These are phyloP conservation scores for Lactarius quietus DNA, from an alignment of 768 basidiomycete species.

Conservation along the genomic window DNA sequence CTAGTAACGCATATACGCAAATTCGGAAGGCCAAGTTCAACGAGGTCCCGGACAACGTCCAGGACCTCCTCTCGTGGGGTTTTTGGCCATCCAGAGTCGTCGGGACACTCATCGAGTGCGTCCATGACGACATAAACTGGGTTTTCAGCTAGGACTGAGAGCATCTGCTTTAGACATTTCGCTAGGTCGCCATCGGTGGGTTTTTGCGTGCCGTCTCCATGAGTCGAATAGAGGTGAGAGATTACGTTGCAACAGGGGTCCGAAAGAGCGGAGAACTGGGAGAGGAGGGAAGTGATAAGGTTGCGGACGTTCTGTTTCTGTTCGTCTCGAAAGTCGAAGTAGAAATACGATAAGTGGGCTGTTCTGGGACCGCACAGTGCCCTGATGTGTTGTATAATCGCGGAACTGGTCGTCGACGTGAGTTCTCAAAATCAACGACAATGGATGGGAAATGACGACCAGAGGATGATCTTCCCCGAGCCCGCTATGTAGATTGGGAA, in stretches of 20 bases:
- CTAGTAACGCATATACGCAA: slow-evolving; percentile 1
- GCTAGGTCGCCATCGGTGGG: background rate
- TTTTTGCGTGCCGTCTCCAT: too few species aligned
- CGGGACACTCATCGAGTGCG: slow-evolving; percentile 6
- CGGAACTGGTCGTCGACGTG: background rate
- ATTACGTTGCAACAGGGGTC: background rate
- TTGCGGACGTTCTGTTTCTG: background rate
- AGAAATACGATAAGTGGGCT: background rate
- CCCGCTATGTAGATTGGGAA: background rate
- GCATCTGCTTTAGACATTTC: slow-evolving; percentile 1
- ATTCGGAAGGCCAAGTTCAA: background rate
- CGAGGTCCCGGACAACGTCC: background rate
- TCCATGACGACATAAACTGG: background rate
- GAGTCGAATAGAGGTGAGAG: background rate
- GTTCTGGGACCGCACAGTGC: background rate
- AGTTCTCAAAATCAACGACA: background rate
- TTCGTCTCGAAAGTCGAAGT: background rate
- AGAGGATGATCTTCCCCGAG: background rate
- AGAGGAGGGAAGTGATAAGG: background rate
- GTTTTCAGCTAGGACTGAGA: background rate
- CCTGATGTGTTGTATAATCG: background rate
- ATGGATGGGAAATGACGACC: background rate
- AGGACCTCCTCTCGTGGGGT: slow-evolving; percentile 1
- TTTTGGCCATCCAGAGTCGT: background rate
- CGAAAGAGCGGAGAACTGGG: background rate